Evolutionary conservation across 805 yeast genomes (phyloP).

Genomic region (Saccharomycopsis capsularis): DNA sequence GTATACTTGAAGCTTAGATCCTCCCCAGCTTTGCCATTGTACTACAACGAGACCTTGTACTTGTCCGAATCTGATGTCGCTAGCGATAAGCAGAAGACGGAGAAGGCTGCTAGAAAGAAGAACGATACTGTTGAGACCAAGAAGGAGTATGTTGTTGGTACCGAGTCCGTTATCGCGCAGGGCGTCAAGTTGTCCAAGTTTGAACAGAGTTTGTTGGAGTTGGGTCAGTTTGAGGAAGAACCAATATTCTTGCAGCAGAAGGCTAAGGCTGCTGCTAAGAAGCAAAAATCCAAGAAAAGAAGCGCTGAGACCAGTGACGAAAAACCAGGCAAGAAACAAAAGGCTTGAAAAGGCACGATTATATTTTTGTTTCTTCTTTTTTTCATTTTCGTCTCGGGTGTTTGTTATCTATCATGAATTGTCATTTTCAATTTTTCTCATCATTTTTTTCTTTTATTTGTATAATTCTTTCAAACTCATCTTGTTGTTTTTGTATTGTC

Average conservation of each 20-base stretch:
- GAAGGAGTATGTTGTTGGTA: slow-evolving; percentile 24
- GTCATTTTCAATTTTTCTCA: not conserved
- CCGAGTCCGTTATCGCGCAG: slow-evolving; percentile 28
- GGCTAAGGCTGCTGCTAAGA: slow-evolving; percentile 7
- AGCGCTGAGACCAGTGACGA: not conserved
- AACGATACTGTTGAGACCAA: slow-evolving; percentile 26
- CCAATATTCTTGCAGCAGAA: slow-evolving; percentile 54
- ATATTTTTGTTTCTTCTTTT: not conserved
- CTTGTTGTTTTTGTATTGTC: not conserved
- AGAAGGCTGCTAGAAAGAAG: slow-evolving; percentile 14
- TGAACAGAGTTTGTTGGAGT: slow-evolving; percentile 77
- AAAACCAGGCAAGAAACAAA: no score
- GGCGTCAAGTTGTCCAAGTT: slow-evolving; percentile 48
- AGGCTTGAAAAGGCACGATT: no score
- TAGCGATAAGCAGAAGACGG: slow-evolving; percentile 23
- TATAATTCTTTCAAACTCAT: not conserved
- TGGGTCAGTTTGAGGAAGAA: slow-evolving; percentile 67
- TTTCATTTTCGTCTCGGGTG: not conserved
- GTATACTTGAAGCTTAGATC: slow-evolving; percentile 56
- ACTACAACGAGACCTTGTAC: slow-evolving; percentile 43
- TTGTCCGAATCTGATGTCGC: slow-evolving; percentile 29
- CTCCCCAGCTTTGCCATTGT: slow-evolving; percentile 85
- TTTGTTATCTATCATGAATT: not conserved
- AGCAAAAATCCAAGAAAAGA: slow-evolving; percentile 15
- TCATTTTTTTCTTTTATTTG: no score